These are phyloP conservation scores for Phaeophleospora eucalypticola DNA, from an alignment of 2,329 filamentous ascomycete species.

Conservation along the genomic window DNA sequence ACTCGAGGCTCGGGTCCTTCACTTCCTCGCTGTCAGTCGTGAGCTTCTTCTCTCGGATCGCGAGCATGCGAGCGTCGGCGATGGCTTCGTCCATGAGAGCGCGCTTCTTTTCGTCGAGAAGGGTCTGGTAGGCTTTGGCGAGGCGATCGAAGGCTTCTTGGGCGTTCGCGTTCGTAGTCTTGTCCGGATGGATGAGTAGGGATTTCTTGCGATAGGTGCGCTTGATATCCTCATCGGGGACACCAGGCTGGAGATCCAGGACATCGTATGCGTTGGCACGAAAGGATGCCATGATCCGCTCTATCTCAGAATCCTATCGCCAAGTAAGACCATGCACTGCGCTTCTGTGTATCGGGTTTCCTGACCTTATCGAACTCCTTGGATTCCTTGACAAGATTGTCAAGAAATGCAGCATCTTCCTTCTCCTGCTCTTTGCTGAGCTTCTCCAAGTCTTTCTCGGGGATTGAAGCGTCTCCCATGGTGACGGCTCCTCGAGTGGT, in stretches of 20 bases:
- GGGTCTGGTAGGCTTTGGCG: slow-evolving; percentile 85
- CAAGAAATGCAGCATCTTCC: slow-evolving; percentile 68
- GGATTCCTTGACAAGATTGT: slow-evolving; percentile 75
- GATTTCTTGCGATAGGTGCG: slow-evolving; percentile 91
- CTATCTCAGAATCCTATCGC: slow-evolving; percentile 82
- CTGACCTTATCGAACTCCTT: slow-evolving; percentile 85
- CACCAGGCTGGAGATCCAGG: slow-evolving; percentile 89
- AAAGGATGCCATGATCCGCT: slow-evolving; percentile 88
- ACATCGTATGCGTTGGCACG: slow-evolving; percentile 83
- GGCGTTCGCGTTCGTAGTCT: slow-evolving; percentile 83
- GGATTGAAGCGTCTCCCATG: slow-evolving; percentile 18
- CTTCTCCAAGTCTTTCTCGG: slow-evolving; percentile 28
- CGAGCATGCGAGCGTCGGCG: slow-evolving; percentile 87
- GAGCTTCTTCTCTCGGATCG: slow-evolving; percentile 93
- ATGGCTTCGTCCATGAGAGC: slow-evolving; percentile 87
- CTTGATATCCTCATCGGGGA: slow-evolving; percentile 95
- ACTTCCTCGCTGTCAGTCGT: slow-evolving; percentile 83
- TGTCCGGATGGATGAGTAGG: slow-evolving; percentile 98
- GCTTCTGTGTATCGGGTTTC: slow-evolving; percentile 1
- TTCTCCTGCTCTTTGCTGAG: slow-evolving; percentile 30
- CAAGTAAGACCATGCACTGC: no score
- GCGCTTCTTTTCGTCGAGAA: slow-evolving; percentile 93
- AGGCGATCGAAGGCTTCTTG: slow-evolving; percentile 95
- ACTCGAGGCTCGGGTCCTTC: slow-evolving; percentile 66
- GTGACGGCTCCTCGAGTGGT: not conserved